Evolutionary conservation across 352 stramenopile species (phyloP).

Genomic region (Globisporangium nagaii): DNA sequence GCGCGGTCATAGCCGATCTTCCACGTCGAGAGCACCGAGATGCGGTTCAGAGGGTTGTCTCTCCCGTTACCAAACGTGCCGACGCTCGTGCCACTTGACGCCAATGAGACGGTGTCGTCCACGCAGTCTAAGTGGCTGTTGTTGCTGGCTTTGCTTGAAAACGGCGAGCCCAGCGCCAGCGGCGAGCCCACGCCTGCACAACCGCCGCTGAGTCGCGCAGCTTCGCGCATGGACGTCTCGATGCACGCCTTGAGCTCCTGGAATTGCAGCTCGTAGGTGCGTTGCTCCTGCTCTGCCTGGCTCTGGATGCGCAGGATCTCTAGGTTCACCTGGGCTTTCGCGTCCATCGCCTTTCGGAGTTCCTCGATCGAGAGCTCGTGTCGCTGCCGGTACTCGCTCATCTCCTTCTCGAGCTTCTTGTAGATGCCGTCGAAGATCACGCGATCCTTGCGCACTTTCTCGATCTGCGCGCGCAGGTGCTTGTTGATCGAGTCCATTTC

Average conservation of each 20-base stretch:
- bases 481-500: conserved; percentile 82
- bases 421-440: conserved; percentile 82
- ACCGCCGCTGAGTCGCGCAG: conserved; percentile 2
- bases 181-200: neutral
- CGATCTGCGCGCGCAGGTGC: conserved; percentile 59
- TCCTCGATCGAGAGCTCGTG: conserved; percentile 44
- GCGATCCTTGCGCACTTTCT: conserved; percentile 61
- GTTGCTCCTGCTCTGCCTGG: conserved; percentile 44
- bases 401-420: conserved; percentile 80
- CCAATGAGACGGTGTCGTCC: neutral
- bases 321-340: conserved; percentile 33
- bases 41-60: conserved; percentile 36
- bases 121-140: neutral
- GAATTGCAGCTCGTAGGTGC: conserved; percentile 59
- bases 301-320: conserved; percentile 50
- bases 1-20: conserved; percentile 72
- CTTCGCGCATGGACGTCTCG: conserved; percentile 37
- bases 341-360: conserved; percentile 33
- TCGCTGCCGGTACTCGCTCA: conserved; percentile 38
- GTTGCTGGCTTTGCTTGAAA: neutral
- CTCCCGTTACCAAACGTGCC: too few species aligned
- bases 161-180: neutral
- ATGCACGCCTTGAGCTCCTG: conserved; percentile 51
- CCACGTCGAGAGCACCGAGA: conserved; percentile 58
- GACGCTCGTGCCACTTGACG: too few species aligned